phyloP scores from a whole-genome alignment of 805 yeast genomes.

The Teunomyces funiuensis region DNA sequence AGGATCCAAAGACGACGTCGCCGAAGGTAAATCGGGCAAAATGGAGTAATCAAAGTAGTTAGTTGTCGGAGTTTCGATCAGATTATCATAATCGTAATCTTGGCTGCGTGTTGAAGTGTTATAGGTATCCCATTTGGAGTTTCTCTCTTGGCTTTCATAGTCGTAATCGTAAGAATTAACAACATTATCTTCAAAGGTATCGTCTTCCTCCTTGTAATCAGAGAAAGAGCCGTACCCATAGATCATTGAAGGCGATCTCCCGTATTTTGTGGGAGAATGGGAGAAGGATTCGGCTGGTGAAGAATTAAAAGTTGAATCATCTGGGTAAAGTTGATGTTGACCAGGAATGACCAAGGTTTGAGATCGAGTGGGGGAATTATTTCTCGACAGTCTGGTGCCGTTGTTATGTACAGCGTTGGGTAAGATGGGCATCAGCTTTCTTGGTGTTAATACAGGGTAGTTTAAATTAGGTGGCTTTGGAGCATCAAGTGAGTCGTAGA shows the following conservation, averaged over 20 bases:
- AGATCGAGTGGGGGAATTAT: constrained; percentile 10
- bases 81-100: constrained; percentile 10
- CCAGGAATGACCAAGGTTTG: constrained; percentile 9
- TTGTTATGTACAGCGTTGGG: not conserved
- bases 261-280: constrained; percentile 31
- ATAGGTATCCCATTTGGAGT: constrained; percentile 6
- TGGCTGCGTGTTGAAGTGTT: constrained; percentile 2
- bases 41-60: constrained; percentile 34
- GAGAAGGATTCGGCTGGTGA: not conserved
- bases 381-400: not conserved
- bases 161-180: constrained; percentile 10
- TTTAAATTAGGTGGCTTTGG: not conserved
- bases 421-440: not conserved
- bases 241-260: constrained; percentile 24
- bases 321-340: not conserved
- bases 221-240: constrained; percentile 11
- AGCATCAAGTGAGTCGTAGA: constrained; percentile 1
- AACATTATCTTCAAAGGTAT: constrained; percentile 3
- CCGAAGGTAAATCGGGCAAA: constrained; percentile 33
- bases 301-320: not conserved
- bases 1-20: constrained; percentile 5
- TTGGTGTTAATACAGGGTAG: constrained; percentile 1
- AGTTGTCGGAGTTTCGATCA: constrained; percentile 21
- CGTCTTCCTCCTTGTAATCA: constrained; percentile 10
- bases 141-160: constrained; percentile 9